Evolutionary conservation across 2,329 filamentous ascomycete genomes (phyloP).

Genomic region (Acarospora socialis): DNA sequence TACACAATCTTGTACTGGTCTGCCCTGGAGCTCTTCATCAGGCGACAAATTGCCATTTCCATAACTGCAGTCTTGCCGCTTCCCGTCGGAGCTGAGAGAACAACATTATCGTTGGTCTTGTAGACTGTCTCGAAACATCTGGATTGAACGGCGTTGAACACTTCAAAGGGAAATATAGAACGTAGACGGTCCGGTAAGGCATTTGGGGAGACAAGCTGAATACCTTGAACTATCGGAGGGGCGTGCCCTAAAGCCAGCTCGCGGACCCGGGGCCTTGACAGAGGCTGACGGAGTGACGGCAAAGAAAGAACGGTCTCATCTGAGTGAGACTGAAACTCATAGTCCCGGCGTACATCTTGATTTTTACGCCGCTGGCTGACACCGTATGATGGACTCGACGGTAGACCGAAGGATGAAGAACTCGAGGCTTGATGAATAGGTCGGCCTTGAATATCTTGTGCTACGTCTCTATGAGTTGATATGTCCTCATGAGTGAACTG

Average conservation of each 20-base stretch:
- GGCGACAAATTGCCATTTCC: slow-evolving; percentile 66
- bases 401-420: slow-evolving; percentile 7
- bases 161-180: slow-evolving; percentile 54
- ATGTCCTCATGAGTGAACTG: too few relatives aligned
- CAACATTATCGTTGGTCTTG: slow-evolving; percentile 56
- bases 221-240: slow-evolving; percentile 40
- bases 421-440: not conserved
- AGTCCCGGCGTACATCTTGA: too few relatives aligned
- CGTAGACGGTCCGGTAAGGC: slow-evolving; percentile 56
- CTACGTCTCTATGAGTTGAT: too few relatives aligned
- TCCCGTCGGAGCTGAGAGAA: slow-evolving; percentile 68
- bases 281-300: too few relatives aligned
- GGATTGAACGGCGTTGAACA: slow-evolving; percentile 74
- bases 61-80: slow-evolving; percentile 74
- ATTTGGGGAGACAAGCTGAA: slow-evolving; percentile 43
- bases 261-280: too few relatives aligned
- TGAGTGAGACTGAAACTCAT: too few relatives aligned
- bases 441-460: not conserved
- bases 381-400: slow-evolving; percentile 9
- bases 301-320: too few relatives aligned
- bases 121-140: slow-evolving; percentile 59
- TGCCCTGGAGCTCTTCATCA: slow-evolving; percentile 42
- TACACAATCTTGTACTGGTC: slow-evolving; percentile 69
- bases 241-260: slow-evolving; percentile 23
- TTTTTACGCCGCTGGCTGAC: slow-evolving; percentile 5